Base-by-base conservation (phyloP, 805 yeast species). In the Kurtzmaniella fragi region DNA sequence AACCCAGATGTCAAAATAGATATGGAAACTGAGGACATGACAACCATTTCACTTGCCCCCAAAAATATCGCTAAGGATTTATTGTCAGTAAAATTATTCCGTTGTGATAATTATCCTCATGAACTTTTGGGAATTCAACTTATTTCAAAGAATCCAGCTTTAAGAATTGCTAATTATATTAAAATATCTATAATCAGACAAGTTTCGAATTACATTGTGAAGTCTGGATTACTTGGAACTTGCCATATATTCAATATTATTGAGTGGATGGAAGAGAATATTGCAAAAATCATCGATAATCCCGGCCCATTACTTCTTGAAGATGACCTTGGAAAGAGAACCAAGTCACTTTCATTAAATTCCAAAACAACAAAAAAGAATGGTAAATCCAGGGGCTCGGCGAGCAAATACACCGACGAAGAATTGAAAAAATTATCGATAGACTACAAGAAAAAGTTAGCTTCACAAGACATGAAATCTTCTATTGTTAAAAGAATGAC, bases 211-310 rank as follows among this genome's bases (percentile, higher is more conserved):
- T 67, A 72, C 45, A 48, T 82, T 2, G 48, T 61, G 3, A 64
- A 67, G 2, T 59, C 64, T 27, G 64, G 67, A 9, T 49, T 79
- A 4, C 25, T 82, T 3, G 96, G 96, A 1, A 86, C 80, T 49
- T 78, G 84, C 50, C 75, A 82, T 62, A 57, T 89, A 1, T 84
- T 68, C 53, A 64, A 79, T 5, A 66, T 87, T n/a, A 65, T 78
- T 37, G 95, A 88, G 45, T 89, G 95, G 90, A 50, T 90, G 13
- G 82, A 83, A 46, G 80, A 75, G 12, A 77, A 84, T 48, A 61
- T 82, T 32, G 59, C 67, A 4, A 57, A 59, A 2, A 69, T 89
- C 11, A 73, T 84, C 8, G 77, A 79, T 31, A 70, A 81, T 41
- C 98, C 98, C 0, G 95, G 95, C 0, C 79, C 82, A 2, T 67